These are phyloP conservation scores for Aspergillus olivimuriae DNA, from an alignment of 495 filamentous ascomycete species.

Conservation along the genomic window DNA sequence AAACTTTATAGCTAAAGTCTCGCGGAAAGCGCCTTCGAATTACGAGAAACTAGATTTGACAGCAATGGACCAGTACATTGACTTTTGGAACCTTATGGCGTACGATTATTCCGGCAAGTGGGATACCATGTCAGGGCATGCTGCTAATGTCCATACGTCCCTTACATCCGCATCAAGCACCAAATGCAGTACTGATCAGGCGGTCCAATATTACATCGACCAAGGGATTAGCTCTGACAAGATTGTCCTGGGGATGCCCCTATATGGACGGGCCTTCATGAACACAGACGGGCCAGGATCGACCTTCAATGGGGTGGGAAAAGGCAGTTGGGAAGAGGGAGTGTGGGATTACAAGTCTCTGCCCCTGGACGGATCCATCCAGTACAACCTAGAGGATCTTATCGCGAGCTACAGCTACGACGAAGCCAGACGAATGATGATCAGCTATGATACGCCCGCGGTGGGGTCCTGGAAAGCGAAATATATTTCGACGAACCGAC, in stretches of 20 bases:
- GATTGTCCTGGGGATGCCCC: slow-evolving; percentile 75
- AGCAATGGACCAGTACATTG: slow-evolving; percentile 61
- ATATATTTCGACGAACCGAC: slow-evolving; percentile 5
- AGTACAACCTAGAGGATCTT: slow-evolving; percentile 9
- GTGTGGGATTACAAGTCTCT: slow-evolving; percentile 72
- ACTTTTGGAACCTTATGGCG: slow-evolving; percentile 70
- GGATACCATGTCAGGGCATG: slow-evolving; percentile 62
- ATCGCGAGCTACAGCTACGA: slow-evolving; percentile 10
- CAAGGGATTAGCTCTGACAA: slow-evolving; percentile 58
- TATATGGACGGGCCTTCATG: slow-evolving; percentile 79
- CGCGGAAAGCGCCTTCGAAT: too few relatives aligned
- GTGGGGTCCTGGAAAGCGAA: slow-evolving; percentile 4
- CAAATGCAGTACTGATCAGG: slow-evolving; percentile 64
- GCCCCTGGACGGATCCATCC: slow-evolving; percentile 31
- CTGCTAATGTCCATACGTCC: slow-evolving; percentile 66
- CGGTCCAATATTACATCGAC: slow-evolving; percentile 55
- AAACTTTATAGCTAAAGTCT: slow-evolving; percentile 11
- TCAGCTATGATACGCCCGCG: slow-evolving; percentile 11
- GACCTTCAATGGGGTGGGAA: slow-evolving; percentile 60
- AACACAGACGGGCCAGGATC: slow-evolving; percentile 64
- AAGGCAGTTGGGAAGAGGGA: slow-evolving; percentile 65
- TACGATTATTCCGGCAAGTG: slow-evolving; percentile 71
- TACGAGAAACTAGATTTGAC: slow-evolving; percentile 46
- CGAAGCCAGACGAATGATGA: slow-evolving; percentile 1
- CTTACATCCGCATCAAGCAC: slow-evolving; percentile 48